Base-by-base conservation (phyloP, 108 stramenopile genomes). In the Pseudonitzschia delicatissima region DNA sequence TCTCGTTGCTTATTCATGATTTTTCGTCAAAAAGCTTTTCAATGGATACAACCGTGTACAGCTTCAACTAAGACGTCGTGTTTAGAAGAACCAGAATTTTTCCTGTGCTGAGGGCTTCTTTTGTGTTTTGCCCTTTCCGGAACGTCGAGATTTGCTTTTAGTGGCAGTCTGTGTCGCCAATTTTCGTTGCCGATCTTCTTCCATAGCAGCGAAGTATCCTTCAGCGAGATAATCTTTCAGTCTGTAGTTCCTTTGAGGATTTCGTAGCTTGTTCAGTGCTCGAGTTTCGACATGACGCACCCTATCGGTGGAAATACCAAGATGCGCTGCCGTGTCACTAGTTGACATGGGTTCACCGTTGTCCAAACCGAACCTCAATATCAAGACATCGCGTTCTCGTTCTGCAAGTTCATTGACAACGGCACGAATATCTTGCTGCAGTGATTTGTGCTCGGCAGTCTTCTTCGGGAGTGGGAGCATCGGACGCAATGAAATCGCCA, bases 211-310 rank as follows among this genome's bases (percentile, higher is more conserved):
- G 25, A 23, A 5, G 23, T 51, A 23, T 51, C 35, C 31, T 18
- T 17, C 67, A 17, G 67, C 68, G 13, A 93, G 66, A 55, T 85
- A 93, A 51, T 82, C 82, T 61, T 88, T 87, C 52, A 94, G 53
- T 29, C 80, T 71, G 62, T 91, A 86, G 64, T 84, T 94, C 67
- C 82, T 71, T 57, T 80, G 71, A 34, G 93, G 93, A 47, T 82
- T 78, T 17, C 93, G 79, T 36, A 98, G 79, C 74, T 98, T 96
- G 71, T 90, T 83, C 50, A 98, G 70, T n/a, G 95, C 97, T 67
- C 81, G 60, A 8, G 90, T 83, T 80, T 98, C 95, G 23, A 96
- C 80, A 50, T 78, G 71, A 25, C 95, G 82, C 17, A 96, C 91
- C 35, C 87, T 67, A 66, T 98, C 97, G 8, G 76, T 76, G 0